Base-by-base conservation (phyloP, 1,139 yeast species). In the Hanseniaspora sp. region DNA sequence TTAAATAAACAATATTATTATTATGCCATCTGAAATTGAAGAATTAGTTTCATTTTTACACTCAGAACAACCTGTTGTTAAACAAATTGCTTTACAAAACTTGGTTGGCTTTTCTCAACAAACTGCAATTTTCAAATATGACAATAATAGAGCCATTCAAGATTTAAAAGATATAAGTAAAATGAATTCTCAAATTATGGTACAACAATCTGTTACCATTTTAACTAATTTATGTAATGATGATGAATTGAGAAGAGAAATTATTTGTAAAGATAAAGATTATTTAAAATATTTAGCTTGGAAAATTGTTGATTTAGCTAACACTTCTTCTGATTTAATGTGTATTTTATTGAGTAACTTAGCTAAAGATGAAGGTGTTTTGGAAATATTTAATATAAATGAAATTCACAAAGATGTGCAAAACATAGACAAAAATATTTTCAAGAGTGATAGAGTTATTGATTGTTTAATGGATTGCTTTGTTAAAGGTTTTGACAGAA, bases 381-480 rank as follows among this genome's bases (percentile, higher is more conserved):
- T 77, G 53, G 71, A 71, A 54, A 64, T 86, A 0, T 75, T 87
- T 56, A 76, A 77, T 12, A 69, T 80, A 58, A 68, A 67, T 12
- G 62, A 78, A 35, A 68, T 70, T 29, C 69, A 65, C 55, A 58
- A 57, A 9, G 52, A 65, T 29, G 56, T 54, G 29, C 23, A 39
- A 41, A 54, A 48, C 41, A 54, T 54, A 15, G 69, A 71, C 56
- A 67, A 65, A 44, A 65, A 66, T 0, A 64, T 75, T 4, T 83
- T 82, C 70, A 74, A 74, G 60, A 81, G 90, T 56, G 64, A 64
- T 11, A 74, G 72, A 42, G 80, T 80, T n/a, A 75, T 87, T 69
- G 95, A 86, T 64, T 84, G 94, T 67, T 73, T 90, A 46, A 78
- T 88, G 82, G 95, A 87, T 69, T 82, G 94, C 64, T 90, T 88